A percentile compares a stretch with the other conserved stretches of the same genome.
Conservation (phyloP, 495 filamentous ascomycete genomes). For the Amniculicola lignicola region DNA sequence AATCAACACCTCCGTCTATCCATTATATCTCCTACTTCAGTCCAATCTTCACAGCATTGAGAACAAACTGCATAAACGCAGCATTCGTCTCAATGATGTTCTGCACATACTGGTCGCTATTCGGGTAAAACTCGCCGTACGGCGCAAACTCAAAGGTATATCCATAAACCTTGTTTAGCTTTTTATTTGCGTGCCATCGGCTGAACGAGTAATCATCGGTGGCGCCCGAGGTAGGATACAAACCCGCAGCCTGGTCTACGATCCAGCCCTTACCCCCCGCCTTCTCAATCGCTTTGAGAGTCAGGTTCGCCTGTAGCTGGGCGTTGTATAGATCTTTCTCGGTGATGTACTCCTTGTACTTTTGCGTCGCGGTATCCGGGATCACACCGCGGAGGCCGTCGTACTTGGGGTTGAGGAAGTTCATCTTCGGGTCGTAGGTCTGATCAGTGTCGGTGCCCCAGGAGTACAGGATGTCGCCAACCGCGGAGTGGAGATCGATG, state of each 20-base stretch:
- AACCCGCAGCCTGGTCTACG: constrained; percentile 35
- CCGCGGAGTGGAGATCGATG: constrained; percentile 46
- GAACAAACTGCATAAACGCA: constrained; percentile 42
- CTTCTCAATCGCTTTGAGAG: constrained; percentile 35
- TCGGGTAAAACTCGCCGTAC: constrained; percentile 44
- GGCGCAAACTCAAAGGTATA: constrained; percentile 47
- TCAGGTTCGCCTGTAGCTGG: constrained; percentile 29
- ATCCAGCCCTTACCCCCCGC: constrained; percentile 36
- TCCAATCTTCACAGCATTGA: background rate
- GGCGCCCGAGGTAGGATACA: constrained; percentile 43
- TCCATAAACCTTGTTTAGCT: constrained; percentile 40
- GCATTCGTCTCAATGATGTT: constrained; percentile 42
- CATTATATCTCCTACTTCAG: too few relatives aligned
- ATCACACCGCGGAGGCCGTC: constrained; percentile 40
- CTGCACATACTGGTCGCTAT: constrained; percentile 34
- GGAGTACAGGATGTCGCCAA: constrained; percentile 43
- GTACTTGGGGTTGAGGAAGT: constrained; percentile 42
- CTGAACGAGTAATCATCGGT: constrained; percentile 43
- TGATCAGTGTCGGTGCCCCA: constrained; percentile 46
- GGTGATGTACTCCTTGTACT: constrained; percentile 43
- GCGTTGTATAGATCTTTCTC: constrained; percentile 32
- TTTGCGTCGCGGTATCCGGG: constrained; percentile 16
- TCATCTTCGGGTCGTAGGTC: constrained; percentile 36
- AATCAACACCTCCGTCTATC: too few relatives aligned
- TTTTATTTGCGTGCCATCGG: constrained; percentile 34